Evolutionary conservation across 2,329 filamentous ascomycete species (phyloP).

Genomic region (Pseudopyricularia javanii): DNA sequence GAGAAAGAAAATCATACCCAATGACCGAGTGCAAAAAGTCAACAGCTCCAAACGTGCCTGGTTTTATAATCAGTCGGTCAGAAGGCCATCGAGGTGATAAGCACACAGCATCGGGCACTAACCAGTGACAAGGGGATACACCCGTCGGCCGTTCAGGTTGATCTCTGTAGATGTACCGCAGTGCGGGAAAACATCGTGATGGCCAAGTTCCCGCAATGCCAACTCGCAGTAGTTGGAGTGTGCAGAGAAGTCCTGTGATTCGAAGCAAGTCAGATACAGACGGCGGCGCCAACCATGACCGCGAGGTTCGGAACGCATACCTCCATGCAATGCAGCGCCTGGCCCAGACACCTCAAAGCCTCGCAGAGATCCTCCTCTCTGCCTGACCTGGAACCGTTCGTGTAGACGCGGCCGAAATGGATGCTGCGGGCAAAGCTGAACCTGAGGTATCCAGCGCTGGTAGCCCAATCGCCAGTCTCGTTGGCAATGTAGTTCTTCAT

Average conservation of each 20-base stretch:
- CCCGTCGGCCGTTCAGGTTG: constrained; percentile 49
- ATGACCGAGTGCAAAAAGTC: constrained; percentile 74
- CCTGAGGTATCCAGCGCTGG: constrained; percentile 73
- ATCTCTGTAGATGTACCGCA: constrained; percentile 57
- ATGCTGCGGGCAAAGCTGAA: constrained; percentile 64
- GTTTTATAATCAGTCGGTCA: background rate
- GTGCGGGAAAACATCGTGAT: constrained; percentile 59
- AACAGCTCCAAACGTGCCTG: constrained; percentile 61
- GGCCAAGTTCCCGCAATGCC: constrained; percentile 60
- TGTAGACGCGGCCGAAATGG: constrained; percentile 67
- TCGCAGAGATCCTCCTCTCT: constrained; percentile 71
- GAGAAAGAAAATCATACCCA: constrained; percentile 15
- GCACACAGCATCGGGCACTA: background rate
- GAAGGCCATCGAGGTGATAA: no score
- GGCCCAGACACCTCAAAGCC: constrained; percentile 63
- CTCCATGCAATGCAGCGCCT: constrained; percentile 66
- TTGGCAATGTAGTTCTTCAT: constrained; percentile 99
- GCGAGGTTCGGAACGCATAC: constrained; percentile 3
- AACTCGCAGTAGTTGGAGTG: constrained; percentile 80
- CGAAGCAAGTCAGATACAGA: background rate
- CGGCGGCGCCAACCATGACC: background rate
- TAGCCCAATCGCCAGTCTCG: constrained; percentile 76
- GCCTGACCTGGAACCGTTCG: constrained; percentile 50
- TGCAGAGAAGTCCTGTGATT: constrained; percentile 51
- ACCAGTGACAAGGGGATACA: constrained; percentile 62